A percentile compares a stretch with the other conserved stretches of the same genome.
These are phyloP conservation scores for Pachysandra terminalis DNA, from an alignment of 164 flowering plant genomes.

Conservation along the genomic window DNA sequence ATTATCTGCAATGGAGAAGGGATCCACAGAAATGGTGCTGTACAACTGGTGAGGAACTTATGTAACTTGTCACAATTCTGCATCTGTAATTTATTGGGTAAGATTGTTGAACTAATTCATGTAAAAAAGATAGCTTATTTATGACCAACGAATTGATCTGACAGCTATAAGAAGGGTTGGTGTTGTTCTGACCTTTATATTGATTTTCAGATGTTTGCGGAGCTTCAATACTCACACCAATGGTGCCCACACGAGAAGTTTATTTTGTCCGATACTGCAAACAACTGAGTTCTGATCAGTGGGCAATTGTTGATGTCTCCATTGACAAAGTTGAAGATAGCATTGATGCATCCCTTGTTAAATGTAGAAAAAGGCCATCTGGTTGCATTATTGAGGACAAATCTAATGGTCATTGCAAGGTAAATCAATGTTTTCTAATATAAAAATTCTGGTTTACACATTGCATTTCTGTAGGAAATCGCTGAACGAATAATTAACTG, in stretches of 20 bases:
- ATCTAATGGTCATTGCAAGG: constrained; percentile 95
- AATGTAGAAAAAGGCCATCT: constrained; percentile 85
- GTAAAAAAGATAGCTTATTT: too few species aligned
- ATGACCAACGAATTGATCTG: too few species aligned
- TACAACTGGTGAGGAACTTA: constrained; percentile 62
- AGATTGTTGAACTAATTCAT: too few species aligned
- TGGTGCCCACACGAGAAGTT: constrained; percentile 89
- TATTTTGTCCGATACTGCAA: constrained; percentile 78
- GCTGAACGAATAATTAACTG: too few species aligned
- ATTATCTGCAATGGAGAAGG: constrained; percentile 74
- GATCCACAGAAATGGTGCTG: constrained; percentile 53
- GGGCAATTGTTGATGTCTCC: constrained; percentile 95
- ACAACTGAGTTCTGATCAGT: constrained; percentile 64
- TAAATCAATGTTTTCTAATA: constrained; percentile 8
- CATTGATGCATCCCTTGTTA: constrained; percentile 64
- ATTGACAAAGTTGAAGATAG: constrained; percentile 73
- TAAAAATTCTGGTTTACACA: neutral
- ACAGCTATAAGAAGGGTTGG: too few species aligned
- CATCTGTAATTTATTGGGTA: too few species aligned
- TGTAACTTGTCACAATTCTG: neutral
- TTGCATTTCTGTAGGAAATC: too few species aligned
- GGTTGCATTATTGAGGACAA: constrained; percentile 95
- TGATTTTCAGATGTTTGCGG: constrained; percentile 81
- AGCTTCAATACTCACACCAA: constrained; percentile 91
- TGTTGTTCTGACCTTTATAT: too few species aligned